Evolutionary conservation across 2,329 filamentous ascomycete genomes (phyloP).

Genomic region (Aspergillus sp.): DNA sequence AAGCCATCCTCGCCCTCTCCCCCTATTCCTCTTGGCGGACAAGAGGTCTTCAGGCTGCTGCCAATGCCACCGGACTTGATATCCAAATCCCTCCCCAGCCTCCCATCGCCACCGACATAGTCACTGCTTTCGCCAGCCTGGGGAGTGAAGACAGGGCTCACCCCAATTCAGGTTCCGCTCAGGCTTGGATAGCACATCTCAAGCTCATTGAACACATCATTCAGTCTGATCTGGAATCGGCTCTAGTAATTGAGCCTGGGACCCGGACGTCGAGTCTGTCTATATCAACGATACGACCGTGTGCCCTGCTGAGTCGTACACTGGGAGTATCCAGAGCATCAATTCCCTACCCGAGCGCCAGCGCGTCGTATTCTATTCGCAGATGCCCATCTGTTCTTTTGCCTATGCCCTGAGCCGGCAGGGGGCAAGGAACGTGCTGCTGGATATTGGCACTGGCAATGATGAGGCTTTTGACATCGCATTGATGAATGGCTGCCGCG

Average conservation of each 20-base stretch:
- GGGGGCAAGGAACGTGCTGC: constrained; percentile 38
- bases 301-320: constrained; percentile 20
- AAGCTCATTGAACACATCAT: constrained; percentile 27
- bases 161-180: constrained; percentile 27
- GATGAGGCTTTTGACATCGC: constrained; percentile 39
- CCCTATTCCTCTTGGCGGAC: constrained; percentile 37
- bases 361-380: constrained; percentile 29
- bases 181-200: constrained; percentile 45
- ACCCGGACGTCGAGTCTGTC: constrained; percentile 17
- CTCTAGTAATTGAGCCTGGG: constrained; percentile 41
- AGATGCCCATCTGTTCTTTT: constrained; percentile 34
- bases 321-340: constrained; percentile 14
- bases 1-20: constrained; percentile 35
- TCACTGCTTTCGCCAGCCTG: constrained; percentile 29
- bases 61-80: constrained; percentile 31
- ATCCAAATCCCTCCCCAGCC: constrained; percentile 36
- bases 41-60: constrained; percentile 36
- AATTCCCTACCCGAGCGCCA: constrained; percentile 14
- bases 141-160: constrained; percentile 13
- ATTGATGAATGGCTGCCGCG: constrained; percentile 32
- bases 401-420: constrained; percentile 41
- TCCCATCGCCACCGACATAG: constrained; percentile 25
- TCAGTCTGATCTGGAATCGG: constrained; percentile 22
- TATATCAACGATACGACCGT: constrained; percentile 26
- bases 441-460: constrained; percentile 25